Evolutionary conservation across 2,329 filamentous ascomycete genomes (phyloP).

Genomic region (Periglandula ipomoeae): DNA sequence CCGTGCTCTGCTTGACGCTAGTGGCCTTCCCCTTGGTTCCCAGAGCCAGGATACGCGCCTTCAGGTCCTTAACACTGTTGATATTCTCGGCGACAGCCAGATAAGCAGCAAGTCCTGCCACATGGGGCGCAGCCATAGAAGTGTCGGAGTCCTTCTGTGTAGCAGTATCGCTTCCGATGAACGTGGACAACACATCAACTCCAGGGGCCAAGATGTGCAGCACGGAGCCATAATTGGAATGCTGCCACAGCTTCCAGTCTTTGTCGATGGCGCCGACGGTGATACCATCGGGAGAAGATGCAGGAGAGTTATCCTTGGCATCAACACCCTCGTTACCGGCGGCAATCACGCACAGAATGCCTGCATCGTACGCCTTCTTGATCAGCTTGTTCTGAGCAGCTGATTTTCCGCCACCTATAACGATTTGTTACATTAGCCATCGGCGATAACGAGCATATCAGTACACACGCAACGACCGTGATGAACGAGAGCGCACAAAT

Average conservation of each 20-base stretch:
- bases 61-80: slow-evolving; percentile 32
- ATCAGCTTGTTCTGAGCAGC: slow-evolving; percentile 41
- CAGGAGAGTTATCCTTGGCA: slow-evolving; percentile 35
- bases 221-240: slow-evolving; percentile 39
- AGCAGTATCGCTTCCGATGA: slow-evolving; percentile 31
- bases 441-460: background rate
- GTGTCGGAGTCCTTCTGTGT: slow-evolving; percentile 46
- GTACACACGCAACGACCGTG: too few species aligned
- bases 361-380: slow-evolving; percentile 32
- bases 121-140: slow-evolving; percentile 53
- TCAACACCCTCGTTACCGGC: slow-evolving; percentile 39
- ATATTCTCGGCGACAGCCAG: slow-evolving; percentile 34
- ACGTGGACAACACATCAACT: slow-evolving; percentile 35
- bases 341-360: slow-evolving; percentile 44
- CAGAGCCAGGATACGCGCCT: slow-evolving; percentile 30
- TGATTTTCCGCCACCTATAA: background rate
- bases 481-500: too few species aligned
- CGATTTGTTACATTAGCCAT: background rate
- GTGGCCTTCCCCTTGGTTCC: slow-evolving; percentile 29
- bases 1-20: slow-evolving; percentile 23
- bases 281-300: slow-evolving; percentile 36
- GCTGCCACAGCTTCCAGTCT: slow-evolving; percentile 28
- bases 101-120: slow-evolving; percentile 52
- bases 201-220: slow-evolving; percentile 46
- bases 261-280: slow-evolving; percentile 42